A percentile compares a stretch with the other conserved stretches of the same genome.
Evolutionary conservation across 805 yeast genomes (phyloP).

Genomic region (Kurtzmaniella cleridarum): DNA sequence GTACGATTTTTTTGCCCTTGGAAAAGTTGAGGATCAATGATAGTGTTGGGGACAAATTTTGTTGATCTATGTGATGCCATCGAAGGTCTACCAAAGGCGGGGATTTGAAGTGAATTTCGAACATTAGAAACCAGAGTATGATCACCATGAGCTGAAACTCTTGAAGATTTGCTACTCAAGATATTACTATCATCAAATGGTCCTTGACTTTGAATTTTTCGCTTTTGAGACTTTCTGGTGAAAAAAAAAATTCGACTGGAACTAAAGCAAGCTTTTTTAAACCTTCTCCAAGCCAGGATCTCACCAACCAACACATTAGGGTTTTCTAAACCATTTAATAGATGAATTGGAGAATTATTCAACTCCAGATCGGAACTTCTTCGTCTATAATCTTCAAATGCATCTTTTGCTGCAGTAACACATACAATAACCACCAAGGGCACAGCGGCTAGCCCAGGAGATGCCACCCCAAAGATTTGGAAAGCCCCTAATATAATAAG

Average conservation of each 20-base stretch:
- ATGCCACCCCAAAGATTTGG: conserved; percentile 66
- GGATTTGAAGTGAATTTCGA: conserved; percentile 1
- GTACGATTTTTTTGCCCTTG: conserved; percentile 7
- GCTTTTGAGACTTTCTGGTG: conserved; percentile 19
- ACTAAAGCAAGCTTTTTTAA: conserved; percentile 55
- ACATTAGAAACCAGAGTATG: background rate
- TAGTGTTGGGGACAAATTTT: conserved; percentile 3
- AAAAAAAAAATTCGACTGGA: conserved; percentile 19
- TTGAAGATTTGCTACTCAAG: conserved; percentile 33
- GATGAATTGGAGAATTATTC: conserved; percentile 59
- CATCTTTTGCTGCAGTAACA: conserved; percentile 72
- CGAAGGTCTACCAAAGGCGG: conserved; percentile 1
- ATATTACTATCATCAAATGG: conserved; percentile 20
- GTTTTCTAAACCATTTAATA: conserved; percentile 49
- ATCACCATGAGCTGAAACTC: conserved; percentile 22
- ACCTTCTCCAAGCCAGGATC: conserved; percentile 60
- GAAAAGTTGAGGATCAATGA: conserved; percentile 1
- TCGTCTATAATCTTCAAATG: conserved; percentile 70
- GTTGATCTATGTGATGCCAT: conserved; percentile 1
- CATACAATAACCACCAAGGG: conserved; percentile 76
- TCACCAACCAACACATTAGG: conserved; percentile 51
- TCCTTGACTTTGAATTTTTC: conserved; percentile 20
- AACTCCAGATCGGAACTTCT: conserved; percentile 59
- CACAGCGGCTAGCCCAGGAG: conserved; percentile 72
- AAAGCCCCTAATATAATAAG: conserved; percentile 53